Evolutionary conservation across 1,139 yeast genomes (phyloP), one percentile per base, ranked within the genome.

Genomic region (Candida dubliniensis): DNA sequence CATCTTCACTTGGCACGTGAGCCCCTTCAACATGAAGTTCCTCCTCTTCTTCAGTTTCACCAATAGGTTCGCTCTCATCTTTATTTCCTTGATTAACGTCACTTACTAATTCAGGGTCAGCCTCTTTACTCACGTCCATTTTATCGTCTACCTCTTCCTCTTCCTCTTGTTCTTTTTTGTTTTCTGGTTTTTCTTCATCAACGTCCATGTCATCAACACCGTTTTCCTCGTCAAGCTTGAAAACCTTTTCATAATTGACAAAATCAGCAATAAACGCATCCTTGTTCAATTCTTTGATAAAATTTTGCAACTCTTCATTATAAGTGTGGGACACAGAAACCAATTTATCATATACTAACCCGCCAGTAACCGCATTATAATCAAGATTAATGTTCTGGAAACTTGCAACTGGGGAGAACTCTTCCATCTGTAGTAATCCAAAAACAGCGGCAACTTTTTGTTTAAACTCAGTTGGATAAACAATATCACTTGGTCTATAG

Each of bases 251-350:
- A 43, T 61, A 64, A 46, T 66, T 60, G 35, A 63, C 56, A 47
- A 67, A 68, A 37, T 69, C 73, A 12, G 56, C 56, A 13, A 63
- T 49, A 44, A 69, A 69, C 18, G 60, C 67, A n/a, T 60, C 64
- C 39, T 63, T 64, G 36, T 49, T 49, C 43, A 69, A 54, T 2
- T 31, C 40, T 30, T 52, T 53, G 13, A 66, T 51, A 26, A 61
- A 53, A 29, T 46, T 45, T 42, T 57, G 61, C 32, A 61, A 46
- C 8, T 59, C 64, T 10, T 53, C 56, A 8, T 57, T 52, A 35
- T 54, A 57, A 41, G 50, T 44, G 27, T 56, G 58, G 42, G 49
- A 39, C 9, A 54, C 51, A 9, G 54, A 43, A 14, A 52, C 40
- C 36, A 69, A 51, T 45, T 58, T 58, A 40, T 66, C 64, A 49